Conservation (phyloP, 2,329 filamentous ascomycete genomes). For the Sporothrix globosa region DNA sequence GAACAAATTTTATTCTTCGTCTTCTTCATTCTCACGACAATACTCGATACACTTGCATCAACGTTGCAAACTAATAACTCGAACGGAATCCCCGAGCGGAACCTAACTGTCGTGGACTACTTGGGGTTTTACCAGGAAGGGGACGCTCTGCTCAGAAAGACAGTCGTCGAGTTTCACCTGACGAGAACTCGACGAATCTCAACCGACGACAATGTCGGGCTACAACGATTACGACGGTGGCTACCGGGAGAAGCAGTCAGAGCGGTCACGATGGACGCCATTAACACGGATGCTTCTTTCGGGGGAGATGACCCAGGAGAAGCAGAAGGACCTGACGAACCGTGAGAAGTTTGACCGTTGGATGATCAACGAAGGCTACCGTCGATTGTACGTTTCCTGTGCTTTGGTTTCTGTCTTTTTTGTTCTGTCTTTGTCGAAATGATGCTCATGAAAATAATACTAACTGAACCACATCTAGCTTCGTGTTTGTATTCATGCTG, state of each 20-base stretch:
- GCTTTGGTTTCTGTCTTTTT: not conserved
- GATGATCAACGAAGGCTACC: conserved; percentile 89
- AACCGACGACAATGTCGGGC: conserved; percentile 40
- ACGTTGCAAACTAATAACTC: conserved; percentile 7
- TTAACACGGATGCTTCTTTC: conserved; percentile 81
- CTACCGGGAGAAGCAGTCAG: conserved; percentile 52
- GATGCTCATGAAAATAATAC: not conserved
- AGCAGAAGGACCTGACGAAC: conserved; percentile 66
- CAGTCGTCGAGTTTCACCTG: not conserved
- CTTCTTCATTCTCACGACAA: conserved; percentile 25
- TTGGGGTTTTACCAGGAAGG: conserved; percentile 21
- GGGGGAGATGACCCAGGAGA: conserved; percentile 77
- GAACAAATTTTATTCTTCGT: conserved; percentile 44
- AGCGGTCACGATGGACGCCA: conserved; percentile 80
- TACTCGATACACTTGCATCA: not conserved
- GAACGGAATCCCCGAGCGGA: not conserved
- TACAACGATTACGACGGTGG: conserved; percentile 45
- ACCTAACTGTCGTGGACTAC: conserved; percentile 3
- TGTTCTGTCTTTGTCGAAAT: conserved; percentile 34
- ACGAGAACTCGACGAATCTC: not conserved
- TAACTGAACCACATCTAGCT: conserved; percentile 51
- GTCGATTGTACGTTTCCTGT: conserved; percentile 66
- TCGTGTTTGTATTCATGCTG: conserved; percentile 74
- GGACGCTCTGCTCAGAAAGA: not conserved
- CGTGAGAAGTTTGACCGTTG: conserved; percentile 78